A percentile compares a stretch with the other conserved stretches of the same genome.
Conservation (phyloP, 2,329 filamentous ascomycete species). For the Fusarium coicis region DNA sequence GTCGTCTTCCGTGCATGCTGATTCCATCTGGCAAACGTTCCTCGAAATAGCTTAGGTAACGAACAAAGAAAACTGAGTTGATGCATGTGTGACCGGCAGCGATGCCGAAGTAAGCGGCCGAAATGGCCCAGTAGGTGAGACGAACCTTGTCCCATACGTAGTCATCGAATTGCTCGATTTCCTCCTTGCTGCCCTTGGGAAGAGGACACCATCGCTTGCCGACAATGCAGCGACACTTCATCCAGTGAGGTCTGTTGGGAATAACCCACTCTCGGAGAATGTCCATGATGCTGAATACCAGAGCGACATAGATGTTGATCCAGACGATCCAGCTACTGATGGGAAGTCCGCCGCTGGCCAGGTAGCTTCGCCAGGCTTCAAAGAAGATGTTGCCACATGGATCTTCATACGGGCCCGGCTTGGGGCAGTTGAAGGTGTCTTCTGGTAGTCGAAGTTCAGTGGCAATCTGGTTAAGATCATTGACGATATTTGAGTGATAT, state of each 20-base stretch:
- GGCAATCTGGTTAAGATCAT: conserved; percentile 39
- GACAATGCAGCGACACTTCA: conserved; percentile 42
- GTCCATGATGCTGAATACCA: conserved; percentile 19
- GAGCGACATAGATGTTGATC: conserved; percentile 25
- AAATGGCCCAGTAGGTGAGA: conserved; percentile 38
- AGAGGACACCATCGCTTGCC: conserved; percentile 41
- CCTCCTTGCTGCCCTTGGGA: conserved; percentile 41
- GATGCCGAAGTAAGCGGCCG: conserved; percentile 30
- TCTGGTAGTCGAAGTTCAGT: conserved; percentile 34
- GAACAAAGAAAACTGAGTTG: conserved; percentile 30
- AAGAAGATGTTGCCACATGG: conserved; percentile 43
- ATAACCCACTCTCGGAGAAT: conserved; percentile 42
- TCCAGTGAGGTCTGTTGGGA: conserved; percentile 42
- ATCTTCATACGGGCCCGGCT: conserved; percentile 22
- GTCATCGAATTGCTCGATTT: conserved; percentile 42
- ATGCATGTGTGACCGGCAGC: conserved; percentile 34
- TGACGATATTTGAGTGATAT: conserved; percentile 31
- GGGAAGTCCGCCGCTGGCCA: conserved; percentile 24
- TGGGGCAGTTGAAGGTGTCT: conserved; percentile 38
- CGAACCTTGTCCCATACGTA: conserved; percentile 43
- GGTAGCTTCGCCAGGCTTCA: conserved; percentile 41
- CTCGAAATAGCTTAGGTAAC: conserved; percentile 34
- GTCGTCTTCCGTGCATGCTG: conserved; percentile 35
- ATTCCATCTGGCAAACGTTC: conserved; percentile 39
- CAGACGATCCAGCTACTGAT: conserved; percentile 31